A percentile compares a stretch with the other conserved stretches of the same genome.
Evolutionary conservation across 441 rosid species (phyloP).

Genomic region (Pelargonium exstipulatum): DNA sequence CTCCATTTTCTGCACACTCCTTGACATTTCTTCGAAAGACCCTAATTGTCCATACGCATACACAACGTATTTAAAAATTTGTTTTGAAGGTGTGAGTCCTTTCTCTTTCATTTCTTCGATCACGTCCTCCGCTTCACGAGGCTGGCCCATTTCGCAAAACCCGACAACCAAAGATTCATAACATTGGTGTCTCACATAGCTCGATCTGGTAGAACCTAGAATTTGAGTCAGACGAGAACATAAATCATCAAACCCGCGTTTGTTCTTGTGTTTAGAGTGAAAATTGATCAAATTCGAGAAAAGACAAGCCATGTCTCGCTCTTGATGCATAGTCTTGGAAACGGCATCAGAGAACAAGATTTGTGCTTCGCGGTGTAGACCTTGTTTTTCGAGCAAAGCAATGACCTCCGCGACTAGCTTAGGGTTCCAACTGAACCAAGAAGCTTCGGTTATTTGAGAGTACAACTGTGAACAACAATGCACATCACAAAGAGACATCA

Average conservation of each 20-base stretch:
- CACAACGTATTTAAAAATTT: slow-evolving; percentile 47
- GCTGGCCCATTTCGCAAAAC: slow-evolving; percentile 58
- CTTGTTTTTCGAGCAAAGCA: slow-evolving; percentile 55
- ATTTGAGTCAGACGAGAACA: slow-evolving; percentile 35
- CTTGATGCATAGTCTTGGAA: slow-evolving; percentile 36
- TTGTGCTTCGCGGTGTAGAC: slow-evolving; percentile 36
- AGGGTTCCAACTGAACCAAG: slow-evolving; percentile 84
- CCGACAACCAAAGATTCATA: slow-evolving; percentile 57
- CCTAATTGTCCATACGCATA: slow-evolving; percentile 68
- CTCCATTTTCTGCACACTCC: slow-evolving; percentile 39
- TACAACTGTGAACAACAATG: slow-evolving; percentile 43
- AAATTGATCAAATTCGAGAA: slow-evolving; percentile 55
- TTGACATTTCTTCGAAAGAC: slow-evolving; percentile 56
- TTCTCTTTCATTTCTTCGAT: slow-evolving; percentile 41
- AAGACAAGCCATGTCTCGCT: slow-evolving; percentile 55
- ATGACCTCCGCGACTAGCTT: slow-evolving; percentile 61
- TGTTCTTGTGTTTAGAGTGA: slow-evolving; percentile 41
- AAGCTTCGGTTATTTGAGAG: slow-evolving; percentile 46
- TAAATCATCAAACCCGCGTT: slow-evolving; percentile 43
- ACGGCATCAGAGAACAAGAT: slow-evolving; percentile 39
- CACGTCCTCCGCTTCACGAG: slow-evolving; percentile 56
- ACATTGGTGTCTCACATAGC: slow-evolving; percentile 54
- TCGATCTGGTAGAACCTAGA: slow-evolving; percentile 39
- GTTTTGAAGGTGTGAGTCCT: slow-evolving; percentile 42
- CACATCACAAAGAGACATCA: neutral